These are phyloP conservation scores for Arabidopsis hybrid DNA, from an alignment of 441 rosid genomes.

Conservation along the genomic window DNA sequence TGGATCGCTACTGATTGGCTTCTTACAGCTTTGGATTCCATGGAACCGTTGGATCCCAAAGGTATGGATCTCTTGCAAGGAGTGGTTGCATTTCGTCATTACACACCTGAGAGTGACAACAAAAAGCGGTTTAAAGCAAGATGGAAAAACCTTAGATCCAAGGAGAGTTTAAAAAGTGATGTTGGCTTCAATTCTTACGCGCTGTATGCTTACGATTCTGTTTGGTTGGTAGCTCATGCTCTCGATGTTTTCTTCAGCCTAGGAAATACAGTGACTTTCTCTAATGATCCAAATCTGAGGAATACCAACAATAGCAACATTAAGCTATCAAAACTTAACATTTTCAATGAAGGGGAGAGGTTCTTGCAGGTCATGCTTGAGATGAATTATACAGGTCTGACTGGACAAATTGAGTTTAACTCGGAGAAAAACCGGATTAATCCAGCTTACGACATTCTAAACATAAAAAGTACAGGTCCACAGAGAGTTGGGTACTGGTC, in stretches of 20 bases:
- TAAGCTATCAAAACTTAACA: conserved; percentile 60
- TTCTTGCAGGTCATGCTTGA: conserved; percentile 61
- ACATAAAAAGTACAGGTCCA: conserved; percentile 53
- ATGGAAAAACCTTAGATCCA: conserved; percentile 62
- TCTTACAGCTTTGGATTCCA: conserved; percentile 72
- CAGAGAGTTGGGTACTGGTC: conserved; percentile 95
- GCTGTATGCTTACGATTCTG: conserved; percentile 88
- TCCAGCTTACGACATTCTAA: conserved; percentile 77
- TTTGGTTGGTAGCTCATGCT: conserved; percentile 89
- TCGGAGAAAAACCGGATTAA: conserved; percentile 61
- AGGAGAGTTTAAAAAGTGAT: conserved; percentile 40
- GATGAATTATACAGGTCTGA: conserved; percentile 73
- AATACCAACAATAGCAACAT: conserved; percentile 57
- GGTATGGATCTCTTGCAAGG: conserved; percentile 81
- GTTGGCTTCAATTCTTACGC: conserved; percentile 78
- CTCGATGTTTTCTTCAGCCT: conserved; percentile 62
- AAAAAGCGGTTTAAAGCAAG: conserved; percentile 58
- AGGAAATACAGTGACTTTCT: conserved; percentile 72
- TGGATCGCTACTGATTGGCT: conserved; percentile 99
- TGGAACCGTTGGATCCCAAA: conserved; percentile 50
- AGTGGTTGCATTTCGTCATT: conserved; percentile 84
- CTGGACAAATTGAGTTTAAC: conserved; percentile 69
- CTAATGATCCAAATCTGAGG: conserved; percentile 60
- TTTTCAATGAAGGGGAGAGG: conserved; percentile 76
- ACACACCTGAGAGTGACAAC: conserved; percentile 67